Percentiles rank a stretch among this genome's conserved stretches.
Evolutionary conservation across 164 flowering plant species (phyloP).

Genomic region (Stephania cephalantha): DNA sequence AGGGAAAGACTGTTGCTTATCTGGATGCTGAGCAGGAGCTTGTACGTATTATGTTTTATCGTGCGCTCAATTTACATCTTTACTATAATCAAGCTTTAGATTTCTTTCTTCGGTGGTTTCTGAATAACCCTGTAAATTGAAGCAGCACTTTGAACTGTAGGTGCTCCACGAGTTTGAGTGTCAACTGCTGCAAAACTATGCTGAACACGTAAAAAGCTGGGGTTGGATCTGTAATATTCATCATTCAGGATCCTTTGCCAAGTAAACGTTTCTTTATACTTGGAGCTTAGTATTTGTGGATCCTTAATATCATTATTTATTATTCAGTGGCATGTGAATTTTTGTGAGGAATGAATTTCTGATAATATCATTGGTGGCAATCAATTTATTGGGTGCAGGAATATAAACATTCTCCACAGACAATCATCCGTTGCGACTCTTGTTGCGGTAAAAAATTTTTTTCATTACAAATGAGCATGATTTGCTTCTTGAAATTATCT

Average conservation of each 20-base stretch:
- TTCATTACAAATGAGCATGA: neutral
- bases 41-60: slow-evolving; percentile 35
- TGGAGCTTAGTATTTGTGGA: neutral
- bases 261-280: slow-evolving; percentile 34
- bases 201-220: slow-evolving; percentile 67
- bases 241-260: slow-evolving; percentile 52
- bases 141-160: slow-evolving; percentile 30
- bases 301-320: neutral
- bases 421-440: slow-evolving; percentile 45
- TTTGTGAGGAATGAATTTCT: neutral
- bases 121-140: neutral
- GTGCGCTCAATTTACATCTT: neutral
- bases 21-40: slow-evolving; percentile 70
- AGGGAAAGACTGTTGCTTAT: slow-evolving; percentile 61
- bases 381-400: slow-evolving; percentile 41
- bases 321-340: neutral
- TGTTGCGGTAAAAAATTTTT: slow-evolving; percentile 46
- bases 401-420: slow-evolving; percentile 52
- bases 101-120: neutral
- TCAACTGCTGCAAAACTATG: slow-evolving; percentile 75
- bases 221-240: slow-evolving; percentile 91
- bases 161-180: slow-evolving; percentile 74
- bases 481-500: neutral
- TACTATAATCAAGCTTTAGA: neutral
- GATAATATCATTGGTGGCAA: neutral